phyloP scores from a whole-genome alignment of 176 grass and related monocot species.

The Eremochloa ophiuroides region DNA sequence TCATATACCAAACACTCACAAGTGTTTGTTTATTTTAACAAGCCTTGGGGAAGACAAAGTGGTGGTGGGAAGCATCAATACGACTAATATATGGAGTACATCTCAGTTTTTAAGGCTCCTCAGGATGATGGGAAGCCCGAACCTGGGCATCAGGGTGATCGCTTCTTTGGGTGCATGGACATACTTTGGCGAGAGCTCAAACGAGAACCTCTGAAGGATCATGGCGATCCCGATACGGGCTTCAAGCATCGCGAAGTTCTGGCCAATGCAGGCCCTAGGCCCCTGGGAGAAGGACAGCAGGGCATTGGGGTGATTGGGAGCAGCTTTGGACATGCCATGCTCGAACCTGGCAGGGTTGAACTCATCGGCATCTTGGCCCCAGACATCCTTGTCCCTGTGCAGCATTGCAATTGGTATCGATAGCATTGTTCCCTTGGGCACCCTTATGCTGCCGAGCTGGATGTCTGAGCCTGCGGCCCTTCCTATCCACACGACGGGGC shows the following conservation, averaged over 20 bases:
- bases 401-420: conserved; percentile 5
- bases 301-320: conserved; percentile 18
- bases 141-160: background rate
- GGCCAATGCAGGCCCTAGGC: conserved; percentile 37
- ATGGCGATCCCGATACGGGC: conserved; percentile 23
- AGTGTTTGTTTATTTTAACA: too few species aligned
- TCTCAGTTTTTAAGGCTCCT: background rate
- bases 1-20: too few species aligned
- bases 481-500: background rate
- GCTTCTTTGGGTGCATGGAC: conserved; percentile 29
- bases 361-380: conserved; percentile 36
- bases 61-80: too few species aligned
- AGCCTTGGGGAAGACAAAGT: background rate
- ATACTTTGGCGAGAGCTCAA: conserved; percentile 35
- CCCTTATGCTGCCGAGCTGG: background rate
- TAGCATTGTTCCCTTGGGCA: conserved; percentile 1
- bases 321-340: conserved; percentile 24
- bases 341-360: conserved; percentile 46
- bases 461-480: background rate
- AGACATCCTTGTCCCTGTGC: conserved; percentile 37
- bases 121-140: conserved; percentile 13
- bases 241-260: conserved; percentile 43
- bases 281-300: conserved; percentile 41
- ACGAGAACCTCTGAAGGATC: conserved; percentile 49
- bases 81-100: background rate